These are phyloP conservation scores for Yamadazyma pseudoaaseri DNA, from an alignment of 1,139 yeast genomes.

Conservation along the genomic window DNA sequence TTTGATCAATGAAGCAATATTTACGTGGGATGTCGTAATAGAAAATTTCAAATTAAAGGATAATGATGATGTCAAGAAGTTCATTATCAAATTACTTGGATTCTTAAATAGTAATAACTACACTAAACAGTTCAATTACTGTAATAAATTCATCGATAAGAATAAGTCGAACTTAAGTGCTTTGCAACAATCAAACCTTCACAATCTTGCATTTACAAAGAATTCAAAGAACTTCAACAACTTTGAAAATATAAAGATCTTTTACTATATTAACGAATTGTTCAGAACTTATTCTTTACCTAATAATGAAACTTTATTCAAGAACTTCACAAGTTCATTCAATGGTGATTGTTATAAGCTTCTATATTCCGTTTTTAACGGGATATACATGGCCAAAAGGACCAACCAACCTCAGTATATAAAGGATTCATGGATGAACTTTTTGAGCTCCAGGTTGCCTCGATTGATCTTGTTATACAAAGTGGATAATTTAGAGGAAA, in stretches of 20 bases:
- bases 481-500: constrained; percentile 18
- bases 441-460: constrained; percentile 31
- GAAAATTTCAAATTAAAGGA: constrained; percentile 8
- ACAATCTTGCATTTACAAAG: constrained; percentile 11
- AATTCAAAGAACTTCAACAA: constrained; percentile 14
- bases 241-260: constrained; percentile 23
- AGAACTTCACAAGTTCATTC: constrained; percentile 15
- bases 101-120: constrained; percentile 11
- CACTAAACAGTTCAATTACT: constrained; percentile 15
- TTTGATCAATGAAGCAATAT: constrained; percentile 15
- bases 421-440: constrained; percentile 35
- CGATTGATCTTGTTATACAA: constrained; percentile 16
- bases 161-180: constrained; percentile 5
- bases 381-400: constrained; percentile 11
- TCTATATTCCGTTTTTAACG: constrained; percentile 21
- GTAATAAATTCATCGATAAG: constrained; percentile 12
- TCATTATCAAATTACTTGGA: constrained; percentile 10
- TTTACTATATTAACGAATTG: constrained; percentile 28
- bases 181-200: constrained; percentile 10
- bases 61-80: constrained; percentile 11
- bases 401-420: constrained; percentile 23
- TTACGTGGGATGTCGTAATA: constrained; percentile 14
- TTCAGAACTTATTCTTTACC: constrained; percentile 27
- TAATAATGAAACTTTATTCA: constrained; percentile 15
- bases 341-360: constrained; percentile 21